Evolutionary conservation across 2,329 filamentous ascomycete genomes (phyloP), one percentile per base, ranked within the genome.

Genomic region (Colletotrichum liriopes): DNA sequence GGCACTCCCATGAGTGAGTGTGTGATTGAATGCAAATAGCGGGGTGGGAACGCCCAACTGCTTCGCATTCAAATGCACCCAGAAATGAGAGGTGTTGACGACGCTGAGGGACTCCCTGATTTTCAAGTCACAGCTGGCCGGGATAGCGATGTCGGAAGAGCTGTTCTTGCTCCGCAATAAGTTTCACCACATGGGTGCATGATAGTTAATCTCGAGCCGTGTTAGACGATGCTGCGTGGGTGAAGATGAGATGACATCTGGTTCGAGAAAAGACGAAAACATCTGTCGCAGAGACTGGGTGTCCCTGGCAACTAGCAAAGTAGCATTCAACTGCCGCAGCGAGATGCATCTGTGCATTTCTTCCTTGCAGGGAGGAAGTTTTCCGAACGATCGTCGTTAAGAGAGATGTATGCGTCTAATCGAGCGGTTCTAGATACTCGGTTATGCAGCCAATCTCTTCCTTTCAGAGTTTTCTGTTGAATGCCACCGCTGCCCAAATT

Each of bases 301-400:
- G 29, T 14, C 58, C 63, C 59, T 58, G 37, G 45, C 58, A 29
- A 71, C 12, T 68, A 51, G 58, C 37, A 39, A 52, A 51, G 65
- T 71, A 23, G 65, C 64, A 71, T 67, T 23, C 51, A 41, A 71
- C 64, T 71, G 43, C 35, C 43, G 26, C 26, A 35, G 39, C 45
- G 69, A 45, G 43, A 64, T 59, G 45, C 54, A 60, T 55, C 65
- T 65, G 69, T 72, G 65, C 69, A 60, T 60, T n/a, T 35, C 54
- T 20, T 35, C 14, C 18, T 52, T 54, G 58, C 65, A 64, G 26
- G 65, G 39, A n/a, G 58, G 45, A 52, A 29, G 54, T 20, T 59
- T 55, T 47, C 65, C 69, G 65, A 60, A 26, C 18, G 52, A 72
- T 69, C 52, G 37, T 64, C 69, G 52, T n/a, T 32, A 23, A 3